phyloP scores from a whole-genome alignment of 345 rosid species.

The Carallia pectinifolia region DNA sequence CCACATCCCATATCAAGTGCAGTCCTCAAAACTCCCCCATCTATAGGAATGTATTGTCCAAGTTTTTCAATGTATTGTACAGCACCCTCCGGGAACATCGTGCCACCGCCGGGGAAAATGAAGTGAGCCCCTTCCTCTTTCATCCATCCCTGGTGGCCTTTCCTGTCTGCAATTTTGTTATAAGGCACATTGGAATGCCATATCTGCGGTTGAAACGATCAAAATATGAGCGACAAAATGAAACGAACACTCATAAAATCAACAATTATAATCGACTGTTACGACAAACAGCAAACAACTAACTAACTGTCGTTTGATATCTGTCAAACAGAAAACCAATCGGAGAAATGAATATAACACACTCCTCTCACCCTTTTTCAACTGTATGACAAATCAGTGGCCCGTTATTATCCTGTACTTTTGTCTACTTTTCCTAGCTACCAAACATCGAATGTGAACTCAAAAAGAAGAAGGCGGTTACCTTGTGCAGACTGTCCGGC shows the following conservation, averaged over 20 bases:
- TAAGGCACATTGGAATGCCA: conserved; percentile 99
- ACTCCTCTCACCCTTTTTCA: background rate
- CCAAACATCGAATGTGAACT: background rate
- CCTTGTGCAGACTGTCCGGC: conserved; percentile 95
- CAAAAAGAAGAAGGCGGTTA: conserved; percentile 10
- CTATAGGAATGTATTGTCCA: conserved; percentile 71
- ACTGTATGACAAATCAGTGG: background rate
- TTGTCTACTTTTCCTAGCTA: background rate
- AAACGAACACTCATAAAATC: background rate
- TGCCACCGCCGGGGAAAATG: conserved; percentile 97
- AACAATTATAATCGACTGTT: background rate
- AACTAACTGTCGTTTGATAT: no score
- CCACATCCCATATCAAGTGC: conserved; percentile 99
- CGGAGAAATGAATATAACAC: background rate
- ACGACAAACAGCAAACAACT: no score
- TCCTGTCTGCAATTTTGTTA: conserved; percentile 92
- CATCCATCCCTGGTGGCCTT: conserved; percentile 99
- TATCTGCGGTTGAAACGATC: conserved; percentile 45
- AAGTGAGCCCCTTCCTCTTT: conserved; percentile 79
- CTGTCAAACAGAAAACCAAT: no score
- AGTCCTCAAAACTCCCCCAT: conserved; percentile 71
- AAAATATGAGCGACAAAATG: background rate
- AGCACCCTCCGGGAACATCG: conserved; percentile 97
- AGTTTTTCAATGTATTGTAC: conserved; percentile 82
- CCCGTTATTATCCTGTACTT: background rate